Evolutionary conservation across 306 rosid species (phyloP), one percentile per base, ranked within the genome.

Genomic region (Fragaria vesca): DNA sequence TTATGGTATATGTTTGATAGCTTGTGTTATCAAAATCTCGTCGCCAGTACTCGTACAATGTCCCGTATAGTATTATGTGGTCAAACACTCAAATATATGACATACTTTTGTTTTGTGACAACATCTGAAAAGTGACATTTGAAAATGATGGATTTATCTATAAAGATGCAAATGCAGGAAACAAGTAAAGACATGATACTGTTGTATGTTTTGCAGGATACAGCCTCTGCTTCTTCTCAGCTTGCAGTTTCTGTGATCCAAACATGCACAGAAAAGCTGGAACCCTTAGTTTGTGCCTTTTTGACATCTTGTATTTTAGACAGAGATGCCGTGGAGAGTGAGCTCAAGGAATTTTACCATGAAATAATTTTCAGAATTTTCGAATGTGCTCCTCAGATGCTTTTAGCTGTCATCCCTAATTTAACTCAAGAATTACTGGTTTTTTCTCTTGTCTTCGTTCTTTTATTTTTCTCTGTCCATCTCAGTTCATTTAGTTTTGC

Each of bases 301-400:
- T 76, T 95, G 84, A 87, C 90, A 74, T 75, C 94, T 60, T 95
- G 97, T 76, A 90, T 95, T 79, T 81, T 84, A 76, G 88, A 87
- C 60, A 84, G 94, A 86, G 97, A 93, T 50, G 82, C 91, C 57
- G 87, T 81, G 71, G 80, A 75, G 54, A 83, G 91, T 76, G 91
- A 85, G 80, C 88, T 92, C 65, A 92, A 86, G 81, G 93, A 93
- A 78, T 83, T 70, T 82, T 90, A 93, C 90, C 97, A 93, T 79
- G 96, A 92, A 86, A 86, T 95, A 47, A 87, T 93, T 66, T 87
- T 85, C 63, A 81, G 86, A 86, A 81, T 93, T 78, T 88, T 87
- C 77, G 82, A 85, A 78, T 88, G 93, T 80, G 91, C 93, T 30
- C 97, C 99, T 82, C 86, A 87, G 81, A 87, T 93, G 89, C 97